These are phyloP conservation scores for Fomitopsis serialis DNA, from an alignment of 768 basidiomycete species.

Conservation along the genomic window DNA sequence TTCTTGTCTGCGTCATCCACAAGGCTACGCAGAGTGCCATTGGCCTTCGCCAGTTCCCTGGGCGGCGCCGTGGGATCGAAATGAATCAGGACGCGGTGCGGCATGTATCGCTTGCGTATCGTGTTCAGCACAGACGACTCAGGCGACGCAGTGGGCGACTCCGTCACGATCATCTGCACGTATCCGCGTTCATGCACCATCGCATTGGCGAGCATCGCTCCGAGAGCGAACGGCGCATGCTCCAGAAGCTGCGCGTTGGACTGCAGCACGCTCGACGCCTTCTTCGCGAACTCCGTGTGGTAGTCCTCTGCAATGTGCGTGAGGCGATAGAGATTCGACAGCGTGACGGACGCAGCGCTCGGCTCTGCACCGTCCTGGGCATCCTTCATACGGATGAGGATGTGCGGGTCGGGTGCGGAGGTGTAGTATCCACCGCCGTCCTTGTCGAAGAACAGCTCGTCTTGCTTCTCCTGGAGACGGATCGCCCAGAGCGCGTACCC, in stretches of 20 bases:
- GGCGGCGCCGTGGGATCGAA: constrained; percentile 15
- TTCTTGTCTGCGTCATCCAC: constrained; percentile 7
- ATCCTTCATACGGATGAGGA: constrained; percentile 35
- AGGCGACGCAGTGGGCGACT: constrained; percentile 2
- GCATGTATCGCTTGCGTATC: constrained; percentile 13
- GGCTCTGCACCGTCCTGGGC: constrained; percentile 27
- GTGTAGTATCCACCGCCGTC: constrained; percentile 36
- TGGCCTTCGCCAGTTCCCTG: constrained; percentile 14
- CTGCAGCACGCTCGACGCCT: constrained; percentile 16
- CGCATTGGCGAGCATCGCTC: constrained; percentile 17
- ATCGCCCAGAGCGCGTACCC: constrained; percentile 28
- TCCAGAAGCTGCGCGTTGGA: constrained; percentile 18
- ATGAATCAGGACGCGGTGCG: constrained; percentile 20
- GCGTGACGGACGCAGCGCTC: constrained; percentile 21
- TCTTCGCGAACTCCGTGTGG: constrained; percentile 14
- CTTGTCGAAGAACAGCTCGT: constrained; percentile 34
- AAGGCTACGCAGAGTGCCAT: constrained; percentile 13
- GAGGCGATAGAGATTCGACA: constrained; percentile 23
- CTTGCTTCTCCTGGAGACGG: constrained; percentile 31
- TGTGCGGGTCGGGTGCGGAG: constrained; percentile 29
- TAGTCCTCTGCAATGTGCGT: constrained; percentile 19
- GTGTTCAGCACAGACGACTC: constrained; percentile 7
- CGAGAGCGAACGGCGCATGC: constrained; percentile 15
- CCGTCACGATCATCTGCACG: constrained; percentile 19
- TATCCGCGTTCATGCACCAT: constrained; percentile 12